Conservation (phyloP, 1,284 basidiomycete genomes). For the Apiotrichum veenhuisii region DNA sequence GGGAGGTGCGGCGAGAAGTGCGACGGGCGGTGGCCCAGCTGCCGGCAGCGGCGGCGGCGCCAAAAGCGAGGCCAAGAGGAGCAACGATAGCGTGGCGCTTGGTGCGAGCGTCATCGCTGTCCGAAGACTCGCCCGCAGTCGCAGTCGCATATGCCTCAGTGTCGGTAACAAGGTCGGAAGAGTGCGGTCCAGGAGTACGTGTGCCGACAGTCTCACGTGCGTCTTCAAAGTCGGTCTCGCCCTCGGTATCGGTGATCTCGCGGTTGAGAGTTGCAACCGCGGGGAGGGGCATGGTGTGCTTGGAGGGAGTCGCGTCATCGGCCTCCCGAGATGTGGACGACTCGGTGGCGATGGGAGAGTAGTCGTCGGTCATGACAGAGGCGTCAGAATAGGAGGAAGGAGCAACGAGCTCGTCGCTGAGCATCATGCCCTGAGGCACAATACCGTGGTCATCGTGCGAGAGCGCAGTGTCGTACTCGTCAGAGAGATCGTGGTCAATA, state of each 20-base stretch:
- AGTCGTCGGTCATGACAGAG: conserved; percentile 37
- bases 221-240: conserved; percentile 72
- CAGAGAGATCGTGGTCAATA: not conserved
- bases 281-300: conserved; percentile 29
- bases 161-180: conserved; percentile 59
- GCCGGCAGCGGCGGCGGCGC: conserved; percentile 23
- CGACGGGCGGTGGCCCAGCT: conserved; percentile 31
- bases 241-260: conserved; percentile 53
- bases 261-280: conserved; percentile 22
- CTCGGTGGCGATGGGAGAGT: conserved; percentile 17
- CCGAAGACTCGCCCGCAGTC: conserved; percentile 42
- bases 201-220: conserved; percentile 68
- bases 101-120: conserved; percentile 53
- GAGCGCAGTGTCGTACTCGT: conserved; percentile 1
- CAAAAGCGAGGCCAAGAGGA: conserved; percentile 20
- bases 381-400: conserved; percentile 29
- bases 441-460: conserved; percentile 9
- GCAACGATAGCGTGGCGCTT: conserved; percentile 4
- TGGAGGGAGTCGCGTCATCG: conserved; percentile 33
- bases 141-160: conserved; percentile 44
- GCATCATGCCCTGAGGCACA: conserved; percentile 20
- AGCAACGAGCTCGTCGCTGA: conserved; percentile 38
- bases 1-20: conserved; percentile 11
- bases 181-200: conserved; percentile 60
- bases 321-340: conserved; percentile 7